Evolutionary conservation across 768 basidiomycete genomes (phyloP).

Genomic region (Boletus speciosus): DNA sequence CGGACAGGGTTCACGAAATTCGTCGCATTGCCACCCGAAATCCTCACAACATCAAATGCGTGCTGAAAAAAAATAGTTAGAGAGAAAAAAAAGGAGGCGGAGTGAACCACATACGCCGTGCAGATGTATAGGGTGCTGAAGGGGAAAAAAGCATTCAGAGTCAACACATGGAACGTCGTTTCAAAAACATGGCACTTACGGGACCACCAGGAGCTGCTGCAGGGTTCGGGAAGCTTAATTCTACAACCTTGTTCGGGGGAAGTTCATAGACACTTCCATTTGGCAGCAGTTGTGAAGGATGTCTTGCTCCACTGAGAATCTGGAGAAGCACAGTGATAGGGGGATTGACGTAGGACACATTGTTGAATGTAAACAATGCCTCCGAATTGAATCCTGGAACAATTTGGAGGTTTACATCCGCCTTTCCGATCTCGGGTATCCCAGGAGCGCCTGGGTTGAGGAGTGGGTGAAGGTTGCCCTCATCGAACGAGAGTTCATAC

Average conservation of each 20-base stretch:
- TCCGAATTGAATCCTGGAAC: neutral
- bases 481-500: conserved; percentile 32
- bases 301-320: conserved; percentile 50
- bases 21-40: conserved; percentile 23
- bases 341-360: conserved; percentile 36
- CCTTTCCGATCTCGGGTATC: conserved; percentile 33
- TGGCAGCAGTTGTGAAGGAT: conserved; percentile 48
- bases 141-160: neutral
- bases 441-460: conserved; percentile 38
- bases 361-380: conserved; percentile 24
- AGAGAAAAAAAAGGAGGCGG: neutral
- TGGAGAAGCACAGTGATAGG: conserved; percentile 54
- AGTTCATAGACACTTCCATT: conserved; percentile 46
- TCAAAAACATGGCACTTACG: conserved; percentile 17
- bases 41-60: conserved; percentile 35
- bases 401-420: conserved; percentile 37
- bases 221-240: conserved; percentile 42
- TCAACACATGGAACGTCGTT: neutral
- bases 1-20: conserved; percentile 38
- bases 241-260: conserved; percentile 42
- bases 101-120: conserved; percentile 35
- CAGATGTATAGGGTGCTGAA: conserved; percentile 39
- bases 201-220: conserved; percentile 25
- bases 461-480: conserved; percentile 39
- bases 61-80: conserved; percentile 23